Evolutionary conservation across 2,329 filamentous ascomycete species (phyloP), one percentile per base, ranked within the genome.

Genomic region (Phyllosticta citrichinensis): DNA sequence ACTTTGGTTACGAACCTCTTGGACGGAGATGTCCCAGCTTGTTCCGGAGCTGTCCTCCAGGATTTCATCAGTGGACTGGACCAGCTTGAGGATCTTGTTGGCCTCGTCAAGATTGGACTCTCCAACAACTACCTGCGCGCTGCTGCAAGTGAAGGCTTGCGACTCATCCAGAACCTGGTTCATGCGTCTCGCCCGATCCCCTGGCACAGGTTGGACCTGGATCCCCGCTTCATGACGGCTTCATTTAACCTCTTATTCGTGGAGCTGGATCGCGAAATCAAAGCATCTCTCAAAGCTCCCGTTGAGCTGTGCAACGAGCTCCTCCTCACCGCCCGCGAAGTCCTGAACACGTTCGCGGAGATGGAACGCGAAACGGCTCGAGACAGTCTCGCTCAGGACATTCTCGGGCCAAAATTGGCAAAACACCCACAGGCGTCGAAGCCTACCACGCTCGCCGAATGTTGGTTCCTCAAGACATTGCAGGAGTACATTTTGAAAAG

Each of bases 401-500:
- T 62, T 14, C 52, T 57, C 35, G 56, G 52, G 6, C 4, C 40
- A 5, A 33, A 58, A 19, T 35, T n/a, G 40, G 12, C 35, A n/a
- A 51, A 40, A 51, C n/a, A 55, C 12, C 2, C 25, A 4, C 8
- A 27, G 4, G n/a, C 33, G 20, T 25, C 40, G 12, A 22, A 33
- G 0, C 68, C 76, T 1, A 80, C 82, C 9, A 76, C 85, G 0
- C 77, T 88, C 17, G 74, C 79, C 1, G 77, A 80, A 58, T 80
- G 85, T 60, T 95, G 89, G 87, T 86, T 84, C 57, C 85, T 96
- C 66, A 78, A 79, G 52, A 77, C 87, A 1, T 77, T 89, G 57
- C 84, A 84, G 66, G 87, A 84, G 65, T 85, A 93, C 65, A 86
- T 97, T 58, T 85, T 83, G 68, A 93, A 89, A 62, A 87, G 89